Percentiles rank a stretch among this genome's conserved stretches.
Evolutionary conservation across 768 basidiomycete genomes (phyloP).

Genomic region (Phylloporus scabripes): DNA sequence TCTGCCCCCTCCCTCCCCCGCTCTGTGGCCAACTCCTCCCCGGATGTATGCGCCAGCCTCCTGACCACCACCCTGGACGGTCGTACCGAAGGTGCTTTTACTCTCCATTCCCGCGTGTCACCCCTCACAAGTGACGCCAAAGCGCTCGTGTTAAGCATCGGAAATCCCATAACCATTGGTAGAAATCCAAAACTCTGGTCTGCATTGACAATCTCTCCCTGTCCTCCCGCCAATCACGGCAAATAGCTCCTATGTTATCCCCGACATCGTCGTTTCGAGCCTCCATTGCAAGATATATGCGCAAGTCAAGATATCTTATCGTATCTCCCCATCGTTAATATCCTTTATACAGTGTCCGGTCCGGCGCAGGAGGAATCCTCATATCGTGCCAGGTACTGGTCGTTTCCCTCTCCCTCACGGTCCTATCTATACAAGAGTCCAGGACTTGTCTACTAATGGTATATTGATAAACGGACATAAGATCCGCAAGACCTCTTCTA

Average conservation of each 20-base stretch:
- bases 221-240: background rate
- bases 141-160: constrained; percentile 59
- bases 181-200: constrained; percentile 68
- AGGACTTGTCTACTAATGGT: constrained; percentile 80
- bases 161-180: constrained; percentile 63
- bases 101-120: background rate
- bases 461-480: constrained; percentile 63
- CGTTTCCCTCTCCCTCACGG: background rate
- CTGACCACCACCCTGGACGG: constrained; percentile 54
- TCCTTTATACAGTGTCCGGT: constrained; percentile 47
- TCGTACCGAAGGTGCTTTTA: constrained; percentile 53
- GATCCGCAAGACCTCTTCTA: constrained; percentile 60
- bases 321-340: background rate
- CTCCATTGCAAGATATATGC: constrained; percentile 78
- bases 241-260: constrained; percentile 53
- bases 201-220: background rate
- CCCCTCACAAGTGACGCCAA: constrained; percentile 1
- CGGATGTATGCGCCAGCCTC: constrained; percentile 67
- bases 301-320: constrained; percentile 35
- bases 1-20: constrained; percentile 20
- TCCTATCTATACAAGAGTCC: background rate
- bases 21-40: constrained; percentile 5
- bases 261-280: constrained; percentile 59
- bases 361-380: constrained; percentile 65
- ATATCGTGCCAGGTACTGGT: constrained; percentile 67